Percentiles rank a stretch among this genome's conserved stretches.
Evolutionary conservation across 192 early-diverging fungal genomes (phyloP).

Genomic region (Backusella tuberculispora): DNA sequence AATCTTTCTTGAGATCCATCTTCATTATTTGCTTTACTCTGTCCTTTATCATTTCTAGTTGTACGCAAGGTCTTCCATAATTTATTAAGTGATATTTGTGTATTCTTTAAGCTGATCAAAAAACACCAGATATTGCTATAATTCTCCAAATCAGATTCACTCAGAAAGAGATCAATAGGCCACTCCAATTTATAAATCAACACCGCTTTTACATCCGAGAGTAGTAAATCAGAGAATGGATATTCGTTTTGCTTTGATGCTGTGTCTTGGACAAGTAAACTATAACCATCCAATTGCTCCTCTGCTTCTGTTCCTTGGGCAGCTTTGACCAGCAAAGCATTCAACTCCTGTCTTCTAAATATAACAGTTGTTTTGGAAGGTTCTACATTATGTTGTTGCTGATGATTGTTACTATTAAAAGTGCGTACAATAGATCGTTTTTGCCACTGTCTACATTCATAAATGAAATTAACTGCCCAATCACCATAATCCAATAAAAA

Average conservation of each 20-base stretch:
- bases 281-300: conserved; percentile 30
- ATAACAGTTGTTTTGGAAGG: conserved; percentile 17
- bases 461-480: conserved; percentile 58
- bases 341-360: conserved; percentile 47
- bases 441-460: conserved; percentile 49
- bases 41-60: conserved; percentile 18
- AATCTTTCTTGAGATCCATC: conserved; percentile 38
- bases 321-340: conserved; percentile 43
- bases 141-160: conserved; percentile 55
- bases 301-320: conserved; percentile 45
- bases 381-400: background rate
- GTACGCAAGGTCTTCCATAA: conserved; percentile 40
- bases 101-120: conserved; percentile 58
- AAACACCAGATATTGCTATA: conserved; percentile 69
- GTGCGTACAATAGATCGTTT: conserved; percentile 11
- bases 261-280: conserved; percentile 18
- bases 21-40: background rate
- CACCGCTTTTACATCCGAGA: conserved; percentile 52
- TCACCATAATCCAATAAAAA: conserved; percentile 69
- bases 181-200: conserved; percentile 63
- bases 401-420: no score
- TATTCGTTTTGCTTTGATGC: background rate
- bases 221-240: conserved; percentile 53
- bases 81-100: conserved; percentile 57
- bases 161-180: conserved; percentile 74